Percentiles rank a stretch among this genome's conserved stretches.
Evolutionary conservation across 2,329 filamentous ascomycete genomes (phyloP).

Genomic region (Alternaria arborescens): DNA sequence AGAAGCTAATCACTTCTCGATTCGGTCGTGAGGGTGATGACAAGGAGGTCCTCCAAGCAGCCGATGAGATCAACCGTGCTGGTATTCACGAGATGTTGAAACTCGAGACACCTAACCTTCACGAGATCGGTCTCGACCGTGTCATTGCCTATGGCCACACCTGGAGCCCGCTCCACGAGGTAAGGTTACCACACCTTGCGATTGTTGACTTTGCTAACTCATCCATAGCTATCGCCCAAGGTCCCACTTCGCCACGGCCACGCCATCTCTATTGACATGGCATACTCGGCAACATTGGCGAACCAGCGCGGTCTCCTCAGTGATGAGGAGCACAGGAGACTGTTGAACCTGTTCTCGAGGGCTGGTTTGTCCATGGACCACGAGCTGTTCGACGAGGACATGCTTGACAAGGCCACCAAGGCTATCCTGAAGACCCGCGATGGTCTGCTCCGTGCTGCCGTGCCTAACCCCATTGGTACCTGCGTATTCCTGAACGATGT

Average conservation of each 20-base stretch:
- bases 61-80: conserved; percentile 73
- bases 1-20: conserved; percentile 69
- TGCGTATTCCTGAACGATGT: conserved; percentile 76
- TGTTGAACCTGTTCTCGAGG: conserved; percentile 73
- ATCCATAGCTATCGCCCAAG: conserved; percentile 67
- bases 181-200: conserved; percentile 14
- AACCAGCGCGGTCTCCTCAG: conserved; percentile 68
- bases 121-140: conserved; percentile 75
- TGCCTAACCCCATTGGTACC: conserved; percentile 71
- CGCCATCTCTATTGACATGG: conserved; percentile 80
- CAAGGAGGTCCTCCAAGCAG: conserved; percentile 66
- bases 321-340: conserved; percentile 66
- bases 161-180: conserved; percentile 74
- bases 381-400: conserved; percentile 69
- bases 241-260: conserved; percentile 76
- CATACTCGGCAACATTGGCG: conserved; percentile 74
- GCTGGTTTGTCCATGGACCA: conserved; percentile 78
- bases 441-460: conserved; percentile 71
- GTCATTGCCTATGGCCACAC: conserved; percentile 80
- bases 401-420: conserved; percentile 71
- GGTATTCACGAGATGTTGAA: conserved; percentile 78
- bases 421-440: conserved; percentile 77
- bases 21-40: conserved; percentile 70
- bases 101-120: conserved; percentile 75
- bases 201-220: conserved; percentile 14